These are phyloP conservation scores for Agroathelia rolfsii DNA, from an alignment of 1,284 basidiomycete species.

Conservation along the genomic window DNA sequence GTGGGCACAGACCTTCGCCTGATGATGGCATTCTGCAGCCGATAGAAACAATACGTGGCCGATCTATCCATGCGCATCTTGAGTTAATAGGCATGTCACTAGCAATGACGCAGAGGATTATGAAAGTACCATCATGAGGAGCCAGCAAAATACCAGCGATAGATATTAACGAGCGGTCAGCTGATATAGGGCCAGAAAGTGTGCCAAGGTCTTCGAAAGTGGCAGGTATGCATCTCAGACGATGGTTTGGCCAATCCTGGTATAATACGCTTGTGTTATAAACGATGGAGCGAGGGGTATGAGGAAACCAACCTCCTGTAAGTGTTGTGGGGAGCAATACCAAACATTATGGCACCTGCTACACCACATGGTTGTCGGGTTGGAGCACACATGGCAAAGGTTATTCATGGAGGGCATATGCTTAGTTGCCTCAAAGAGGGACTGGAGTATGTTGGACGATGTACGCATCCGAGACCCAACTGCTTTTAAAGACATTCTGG, in stretches of 20 bases:
- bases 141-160: constrained; percentile 67
- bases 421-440: constrained; percentile 27
- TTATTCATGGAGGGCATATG: constrained; percentile 48
- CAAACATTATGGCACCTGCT: constrained; percentile 67
- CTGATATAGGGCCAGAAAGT: constrained; percentile 37
- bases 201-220: constrained; percentile 17
- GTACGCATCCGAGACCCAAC: constrained; percentile 12
- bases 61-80: constrained; percentile 34
- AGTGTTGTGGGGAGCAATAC: constrained; percentile 70
- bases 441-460: constrained; percentile 12
- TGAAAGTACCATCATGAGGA: constrained; percentile 54
- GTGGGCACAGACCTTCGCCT: constrained; percentile 60
- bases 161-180: constrained; percentile 50
- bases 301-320: constrained; percentile 41
- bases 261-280: constrained; percentile 8
- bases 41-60: constrained; percentile 56
- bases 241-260: constrained; percentile 72
- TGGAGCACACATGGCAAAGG: constrained; percentile 62
- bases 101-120: constrained; percentile 7
- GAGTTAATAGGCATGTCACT: constrained; percentile 9
- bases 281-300: constrained; percentile 1
- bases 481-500: constrained; percentile 3
- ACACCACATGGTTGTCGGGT: constrained; percentile 72
- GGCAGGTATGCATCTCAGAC: constrained; percentile 52
- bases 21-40: constrained; percentile 54